phyloP scores from a whole-genome alignment of 2,329 filamentous ascomycete species.

The Cryphonectria japonica region DNA sequence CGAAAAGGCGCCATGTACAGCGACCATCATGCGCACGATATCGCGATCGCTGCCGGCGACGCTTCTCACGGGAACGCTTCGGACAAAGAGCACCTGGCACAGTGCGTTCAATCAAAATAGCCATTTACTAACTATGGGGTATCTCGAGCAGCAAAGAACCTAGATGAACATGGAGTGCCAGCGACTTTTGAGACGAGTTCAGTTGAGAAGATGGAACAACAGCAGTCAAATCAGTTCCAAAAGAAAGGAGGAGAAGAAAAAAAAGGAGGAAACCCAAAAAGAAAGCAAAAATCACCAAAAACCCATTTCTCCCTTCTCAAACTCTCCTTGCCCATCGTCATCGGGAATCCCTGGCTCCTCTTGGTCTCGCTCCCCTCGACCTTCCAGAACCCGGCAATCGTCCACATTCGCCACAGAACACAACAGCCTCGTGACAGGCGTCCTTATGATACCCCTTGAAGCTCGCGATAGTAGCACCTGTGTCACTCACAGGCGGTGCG shows the following conservation, averaged over 20 bases:
- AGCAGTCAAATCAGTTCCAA: neutral
- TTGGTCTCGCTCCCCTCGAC: neutral
- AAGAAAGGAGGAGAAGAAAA: neutral
- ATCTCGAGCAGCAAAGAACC: neutral
- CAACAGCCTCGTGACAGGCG: neutral
- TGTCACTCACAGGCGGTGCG: slow-evolving; percentile 3
- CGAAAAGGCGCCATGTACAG: neutral
- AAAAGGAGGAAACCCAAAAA: neutral
- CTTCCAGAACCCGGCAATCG: neutral
- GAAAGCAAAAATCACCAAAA: neutral
- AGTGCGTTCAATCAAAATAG: neutral
- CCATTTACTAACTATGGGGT: neutral
- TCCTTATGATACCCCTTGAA: neutral
- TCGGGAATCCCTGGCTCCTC: neutral
- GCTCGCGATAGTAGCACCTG: slow-evolving; percentile 2
- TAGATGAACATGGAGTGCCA: neutral
- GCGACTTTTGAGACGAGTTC: neutral
- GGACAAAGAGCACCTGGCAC: neutral
- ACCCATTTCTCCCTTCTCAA: neutral
- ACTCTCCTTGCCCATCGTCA: neutral
- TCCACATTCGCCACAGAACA: neutral
- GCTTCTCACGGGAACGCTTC: neutral
- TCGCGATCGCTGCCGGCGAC: neutral
- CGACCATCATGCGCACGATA: neutral
- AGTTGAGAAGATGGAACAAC: neutral